Evolutionary conservation across 331 rosid species (phyloP).

Genomic region (Saraca asoca): DNA sequence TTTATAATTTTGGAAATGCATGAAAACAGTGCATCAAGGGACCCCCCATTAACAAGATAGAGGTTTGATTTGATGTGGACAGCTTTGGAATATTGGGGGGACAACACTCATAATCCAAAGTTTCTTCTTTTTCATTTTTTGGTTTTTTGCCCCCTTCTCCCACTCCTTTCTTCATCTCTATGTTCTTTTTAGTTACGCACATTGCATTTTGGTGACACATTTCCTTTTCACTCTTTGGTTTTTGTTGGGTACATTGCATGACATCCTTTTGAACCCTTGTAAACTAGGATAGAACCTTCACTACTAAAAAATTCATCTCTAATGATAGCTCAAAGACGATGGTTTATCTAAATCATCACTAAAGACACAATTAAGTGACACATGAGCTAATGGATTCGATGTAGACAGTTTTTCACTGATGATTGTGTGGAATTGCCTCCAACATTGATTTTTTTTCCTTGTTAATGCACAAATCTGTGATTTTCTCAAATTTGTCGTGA

Average conservation of each 20-base stretch:
- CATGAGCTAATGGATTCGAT: too few species aligned
- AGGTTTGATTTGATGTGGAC: constrained; percentile 61
- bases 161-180: constrained; percentile 41
- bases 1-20: constrained; percentile 23
- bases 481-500: too few species aligned
- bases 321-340: too few species aligned
- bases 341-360: too few species aligned
- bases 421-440: too few species aligned
- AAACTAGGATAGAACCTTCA: constrained; percentile 26
- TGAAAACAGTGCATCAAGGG: constrained; percentile 47
- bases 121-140: constrained; percentile 48
- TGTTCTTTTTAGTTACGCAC: constrained; percentile 49
- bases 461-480: too few species aligned
- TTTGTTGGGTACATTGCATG: constrained; percentile 41
- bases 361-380: too few species aligned
- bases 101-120: constrained; percentile 62
- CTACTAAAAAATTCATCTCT: too few species aligned
- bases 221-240: constrained; percentile 47
- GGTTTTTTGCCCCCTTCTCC: too few species aligned
- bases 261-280: constrained; percentile 28
- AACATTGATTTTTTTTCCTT: too few species aligned
- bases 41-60: constrained; percentile 47
- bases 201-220: constrained; percentile 56
- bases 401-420: too few species aligned
- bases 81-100: constrained; percentile 69